Evolutionary conservation across 1,139 yeast genomes (phyloP), one percentile per base, ranked within the genome.

Genomic region (Nakaseomyces nivariensis): DNA sequence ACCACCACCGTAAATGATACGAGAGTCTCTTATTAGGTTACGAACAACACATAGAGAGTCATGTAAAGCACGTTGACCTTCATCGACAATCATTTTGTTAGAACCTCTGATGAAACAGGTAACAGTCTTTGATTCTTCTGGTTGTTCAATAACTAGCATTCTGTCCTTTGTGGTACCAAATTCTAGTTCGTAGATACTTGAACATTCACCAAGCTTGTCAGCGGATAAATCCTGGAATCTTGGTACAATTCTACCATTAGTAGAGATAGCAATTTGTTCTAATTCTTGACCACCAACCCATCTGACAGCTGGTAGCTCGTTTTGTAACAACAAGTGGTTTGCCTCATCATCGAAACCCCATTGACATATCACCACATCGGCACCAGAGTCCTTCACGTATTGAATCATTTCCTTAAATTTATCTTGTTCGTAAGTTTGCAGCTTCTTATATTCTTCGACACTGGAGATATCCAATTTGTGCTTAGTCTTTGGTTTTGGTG

Each of bases 261-360:
- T 92, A 45, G 98, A 97, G 67, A 94, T 92, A 38, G 98, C 98
- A 62, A 94, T 82, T 56, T 88, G 78, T 72, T 92, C 98, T 60
- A 92, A 77, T 65, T 94, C 99, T 48, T 95, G 88, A 40, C 98
- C 98, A 53, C 98, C 98, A 51, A 94, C 96, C 98, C 98, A 94
- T 74, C 98, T 82, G 44, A 94, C 95, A 37, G 98, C 97, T 48
- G 96, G 95, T 56, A 92, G 77, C 43, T 86, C 79, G 68, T 90
- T 88, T 60, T 94, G 87, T 60, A 90, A 74, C 55, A 92, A 76
- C 64, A 92, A 73, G 69, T 94, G 97, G 70, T 92, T 94, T 43
- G 98, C 98, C 72, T 94, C 98, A 68, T 94, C 99, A 67, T 94
- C 98, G 64, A 94, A 94, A 11, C 99, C 99, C 98, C 98, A 92